Conservation (phyloP, 176 grass and related monocot species). For the Eragrostis curvula region DNA sequence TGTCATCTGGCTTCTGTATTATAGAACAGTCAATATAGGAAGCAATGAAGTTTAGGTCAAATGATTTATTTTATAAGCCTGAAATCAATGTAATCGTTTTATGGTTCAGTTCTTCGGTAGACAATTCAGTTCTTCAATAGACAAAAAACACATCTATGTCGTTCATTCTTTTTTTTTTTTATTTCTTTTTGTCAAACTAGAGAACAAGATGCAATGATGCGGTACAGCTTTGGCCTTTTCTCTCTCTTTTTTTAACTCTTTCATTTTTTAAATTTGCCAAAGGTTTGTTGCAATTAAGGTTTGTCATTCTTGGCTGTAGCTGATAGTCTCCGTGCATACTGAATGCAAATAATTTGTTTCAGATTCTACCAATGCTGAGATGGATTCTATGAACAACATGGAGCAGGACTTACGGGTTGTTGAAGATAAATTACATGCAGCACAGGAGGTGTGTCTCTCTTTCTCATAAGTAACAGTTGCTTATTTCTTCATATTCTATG, state of each 20-base stretch:
- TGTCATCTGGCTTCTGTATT: not conserved
- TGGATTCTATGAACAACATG: slow-evolving; percentile 47
- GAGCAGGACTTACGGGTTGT: slow-evolving; percentile 60
- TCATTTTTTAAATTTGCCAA: not conserved
- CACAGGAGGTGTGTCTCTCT: slow-evolving; percentile 63
- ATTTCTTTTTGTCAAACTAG: not conserved
- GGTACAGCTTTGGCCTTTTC: not conserved
- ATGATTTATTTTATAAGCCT: not conserved
- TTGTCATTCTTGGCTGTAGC: not conserved
- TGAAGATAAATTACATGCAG: slow-evolving; percentile 60
- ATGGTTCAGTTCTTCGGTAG: not conserved
- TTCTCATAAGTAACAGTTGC: not conserved
- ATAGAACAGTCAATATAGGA: not conserved
- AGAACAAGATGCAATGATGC: not conserved
- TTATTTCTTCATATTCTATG: slow-evolving; percentile 16
- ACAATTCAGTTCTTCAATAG: not conserved
- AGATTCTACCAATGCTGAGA: slow-evolving; percentile 61
- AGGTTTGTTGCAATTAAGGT: not conserved
- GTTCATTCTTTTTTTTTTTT: not conserved
- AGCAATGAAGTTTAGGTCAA: not conserved
- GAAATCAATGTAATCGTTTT: not conserved
- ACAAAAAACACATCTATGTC: not conserved
- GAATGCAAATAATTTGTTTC: slow-evolving; percentile 32
- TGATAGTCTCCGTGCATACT: not conserved
- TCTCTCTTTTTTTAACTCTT: not conserved